Base-by-base conservation (phyloP, 2,329 filamentous ascomycete species). In the Diaporthe caulivora region DNA sequence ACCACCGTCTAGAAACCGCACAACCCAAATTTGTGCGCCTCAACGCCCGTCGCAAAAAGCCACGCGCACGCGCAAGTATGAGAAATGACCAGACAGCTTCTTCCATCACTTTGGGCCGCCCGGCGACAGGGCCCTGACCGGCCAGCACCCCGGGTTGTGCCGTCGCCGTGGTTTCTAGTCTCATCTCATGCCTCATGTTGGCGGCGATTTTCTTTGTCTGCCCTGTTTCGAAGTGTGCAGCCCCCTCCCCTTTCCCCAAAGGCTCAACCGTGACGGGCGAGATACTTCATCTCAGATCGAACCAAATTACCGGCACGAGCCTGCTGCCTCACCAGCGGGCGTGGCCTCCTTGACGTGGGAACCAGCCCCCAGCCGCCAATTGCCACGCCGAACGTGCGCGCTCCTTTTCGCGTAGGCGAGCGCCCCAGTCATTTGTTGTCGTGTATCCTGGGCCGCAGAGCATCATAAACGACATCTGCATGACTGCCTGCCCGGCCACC, bases 1-100 rank as follows among this genome's bases (percentile, higher is more conserved):
- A n/a, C n/a, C n/a, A n/a, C n/a, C n/a, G n/a, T n/a, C n/a, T n/a
- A 26, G 13, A 37, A 18, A 47, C 26, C 15, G n/a, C n/a, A n/a
- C n/a, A n/a, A n/a, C n/a, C n/a, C n/a, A n/a, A n/a, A n/a, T n/a
- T n/a, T 44, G 9, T 18, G 42, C 26, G 26, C 53, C 24, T 51
- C 8, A 7, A n/a, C 29, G 7, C 58, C 42, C 26, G 26, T 18
- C 26, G 60, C 42, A 49, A 29, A 11, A 34, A 7, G 18, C 29
- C 13, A n/a, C 21, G 21, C 29, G 11, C 13, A 10, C 3, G 49
- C 5, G 2, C n/a, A n/a, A 17, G n/a, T 51, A n/a, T 67, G 58
- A 67, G 72, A 65, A 73, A 40, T 73, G 72, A 73, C 10, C 31
- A 24, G 17, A 18, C 17, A 57, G n/a, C n/a, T n/a, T n/a, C n/a